Evolutionary conservation across 225 moss, liverwort and hornwort species (phyloP).

Genomic region (Physcomitrellopsis africana): DNA sequence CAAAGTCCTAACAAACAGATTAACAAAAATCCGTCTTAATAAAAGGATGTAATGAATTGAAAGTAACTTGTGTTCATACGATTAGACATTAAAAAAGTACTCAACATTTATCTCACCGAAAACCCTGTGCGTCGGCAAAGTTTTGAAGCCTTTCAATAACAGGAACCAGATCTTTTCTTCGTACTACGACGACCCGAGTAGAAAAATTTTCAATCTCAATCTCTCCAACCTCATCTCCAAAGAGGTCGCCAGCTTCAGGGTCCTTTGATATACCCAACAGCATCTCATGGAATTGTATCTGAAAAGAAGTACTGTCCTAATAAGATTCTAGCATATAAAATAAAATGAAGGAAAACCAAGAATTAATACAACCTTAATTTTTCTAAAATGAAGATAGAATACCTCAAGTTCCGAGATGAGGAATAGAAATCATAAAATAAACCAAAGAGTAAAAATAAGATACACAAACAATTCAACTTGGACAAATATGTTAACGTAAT

Average conservation of each 20-base stretch:
- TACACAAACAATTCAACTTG: background rate
- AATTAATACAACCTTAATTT: background rate
- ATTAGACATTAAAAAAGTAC: background rate
- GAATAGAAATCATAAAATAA: background rate
- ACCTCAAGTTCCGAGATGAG: background rate
- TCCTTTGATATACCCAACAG: conserved; percentile 40
- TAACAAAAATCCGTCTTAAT: background rate
- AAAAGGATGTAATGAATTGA: too few species aligned
- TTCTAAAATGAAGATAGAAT: background rate
- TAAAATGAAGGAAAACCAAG: background rate
- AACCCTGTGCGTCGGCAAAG: conserved; percentile 77
- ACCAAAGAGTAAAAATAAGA: background rate
- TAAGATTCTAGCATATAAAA: background rate
- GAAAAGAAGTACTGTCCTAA: conserved; percentile 3
- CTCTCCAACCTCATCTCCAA: conserved; percentile 60
- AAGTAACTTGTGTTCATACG: background rate
- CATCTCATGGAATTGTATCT: conserved; percentile 95
- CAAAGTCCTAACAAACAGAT: background rate
- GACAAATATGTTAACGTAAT: background rate
- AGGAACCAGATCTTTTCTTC: conserved; percentile 90
- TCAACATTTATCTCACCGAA: conserved; percentile 56
- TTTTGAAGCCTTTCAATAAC: conserved; percentile 90
- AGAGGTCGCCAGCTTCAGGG: conserved; percentile 50
- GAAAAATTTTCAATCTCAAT: conserved; percentile 86
- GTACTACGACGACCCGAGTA: conserved; percentile 87